Base-by-base conservation (phyloP, 163 green algal species). In the Scenedesmus sp. region DNA sequence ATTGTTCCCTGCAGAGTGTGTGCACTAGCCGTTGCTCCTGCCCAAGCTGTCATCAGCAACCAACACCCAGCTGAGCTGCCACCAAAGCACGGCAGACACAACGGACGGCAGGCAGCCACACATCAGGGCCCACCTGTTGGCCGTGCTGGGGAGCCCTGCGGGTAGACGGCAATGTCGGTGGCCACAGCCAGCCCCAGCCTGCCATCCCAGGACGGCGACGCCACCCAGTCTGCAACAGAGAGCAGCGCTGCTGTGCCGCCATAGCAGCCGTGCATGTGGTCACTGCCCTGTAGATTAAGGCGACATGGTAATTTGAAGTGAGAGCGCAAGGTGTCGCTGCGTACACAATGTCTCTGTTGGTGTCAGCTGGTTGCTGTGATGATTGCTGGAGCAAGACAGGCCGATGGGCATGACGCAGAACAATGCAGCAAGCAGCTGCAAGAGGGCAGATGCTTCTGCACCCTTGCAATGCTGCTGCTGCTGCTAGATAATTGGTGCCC, bases 251-350 rank as follows among this genome's bases (percentile, higher is more conserved):
- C 94, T 13, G 97, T 99, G 87, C 94, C 97, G 16, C 97, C 97
- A 83, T 97, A 99, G 95, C 97, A 99, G 35, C 96, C 97, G 88
- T 98, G 97, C 40, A 97, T 80, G 65, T 81, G 92, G 93, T 99
- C 97, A 42, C 95, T 94, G 12, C 97, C 97, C 95, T 98, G 92
- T n/a, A 56, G 4, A 30, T 22, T 53, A 70, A 1, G 12, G 26
- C 5, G n/a, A 22, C 18, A 87, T n/a, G n/a, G n/a, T n/a, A 5
- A 72, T n/a, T 7, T 7, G 42, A 61, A 61, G 35, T 2, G 2
- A 9, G 33, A 46, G 43, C 72, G 33, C 16, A 18, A 81, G 18
- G 1, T 43, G 68, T 4, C 44, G 49, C 81, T 1, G n/a, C 7
- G 22, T 70, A 22, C 56, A 70, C 30, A 20, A n/a, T 33, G 22